Base-by-base conservation (phyloP, 2,329 filamentous ascomycete species). In the Alternaria triticina region DNA sequence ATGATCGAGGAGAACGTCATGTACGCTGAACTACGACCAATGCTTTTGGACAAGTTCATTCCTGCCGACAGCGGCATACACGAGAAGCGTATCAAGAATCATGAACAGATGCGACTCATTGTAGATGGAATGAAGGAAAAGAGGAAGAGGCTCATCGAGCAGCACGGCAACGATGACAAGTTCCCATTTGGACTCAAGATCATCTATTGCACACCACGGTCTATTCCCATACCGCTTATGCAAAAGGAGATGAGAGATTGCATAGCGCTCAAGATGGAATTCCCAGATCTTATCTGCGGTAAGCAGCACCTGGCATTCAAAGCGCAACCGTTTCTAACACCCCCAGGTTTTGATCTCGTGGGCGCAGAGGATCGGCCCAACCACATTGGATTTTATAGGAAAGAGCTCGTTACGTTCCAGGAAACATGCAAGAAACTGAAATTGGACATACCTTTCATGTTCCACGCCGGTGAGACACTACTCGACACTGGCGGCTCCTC, bases 381-480 rank as follows among this genome's bases (percentile, higher is more conserved):
- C 45, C 73, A 83, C 9, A 88, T 90, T 8, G 84, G 90, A 5
- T 84, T 82, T 47, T 83, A 85, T 56, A 89, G 88, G 59, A 78
- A 86, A 0, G 82, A 90, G 64, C 83, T 92, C 7, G 78, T 89
- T 4, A 81, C 82, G 1, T 91, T 91, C 72, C 80, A 83, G 56
- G 70, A 81, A 28, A 79, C 82, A 1, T 92, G 90, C 78, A 72
- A 79, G 6, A 61, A 68, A 1, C 74, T 82, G 1, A 70, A 73
- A 0, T 62, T 90, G 5, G 83, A 88, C 0, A 90, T 93, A 3
- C 91, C 91, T 0, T 92, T 93, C 72, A 82, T 93, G 43, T 91
- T 93, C 72, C 91, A 94, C 79, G 92, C 91, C 67, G 91, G 91
- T 23, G 91, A 94, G 80, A 92, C 91, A 1, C 82, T 92, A 5